These are phyloP conservation scores for Coemansia sp. DNA, from an alignment of 192 early-diverging fungal genomes.

Conservation along the genomic window DNA sequence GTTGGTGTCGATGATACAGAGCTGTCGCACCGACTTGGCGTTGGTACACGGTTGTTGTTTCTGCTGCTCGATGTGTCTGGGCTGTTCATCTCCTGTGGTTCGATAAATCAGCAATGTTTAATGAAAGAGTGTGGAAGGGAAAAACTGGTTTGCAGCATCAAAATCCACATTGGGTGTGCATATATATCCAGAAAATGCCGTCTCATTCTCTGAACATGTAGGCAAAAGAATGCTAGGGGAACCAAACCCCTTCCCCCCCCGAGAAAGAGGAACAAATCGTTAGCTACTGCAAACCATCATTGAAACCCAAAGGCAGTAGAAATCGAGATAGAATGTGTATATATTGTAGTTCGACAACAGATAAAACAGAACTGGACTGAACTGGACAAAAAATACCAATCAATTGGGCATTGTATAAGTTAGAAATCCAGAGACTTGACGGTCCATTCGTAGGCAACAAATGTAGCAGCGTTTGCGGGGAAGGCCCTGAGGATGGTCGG, in stretches of 20 bases:
- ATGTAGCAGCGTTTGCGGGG: conserved; percentile 82
- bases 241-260: not conserved
- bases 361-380: too few species aligned
- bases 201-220: not conserved
- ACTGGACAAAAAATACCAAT: too few species aligned
- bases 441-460: conserved; percentile 72
- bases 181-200: not conserved
- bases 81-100: not conserved
- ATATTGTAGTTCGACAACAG: not conserved
- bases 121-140: not conserved
- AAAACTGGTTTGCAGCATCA: not conserved
- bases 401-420: too few species aligned
- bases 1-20: conserved; percentile 16
- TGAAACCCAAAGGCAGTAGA: not conserved
- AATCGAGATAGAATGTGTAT: not conserved
- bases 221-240: not conserved
- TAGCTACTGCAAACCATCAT: not conserved
- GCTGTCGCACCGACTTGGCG: conserved; percentile 12
- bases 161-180: not conserved
- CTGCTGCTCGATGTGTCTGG: not conserved
- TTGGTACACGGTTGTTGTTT: not conserved
- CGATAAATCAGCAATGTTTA: not conserved
- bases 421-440: conserved; percentile 32
- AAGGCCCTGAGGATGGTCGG: conserved; percentile 58
- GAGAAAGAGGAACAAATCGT: not conserved